Evolutionary conservation across 2,329 filamentous ascomycete species (phyloP).

Genomic region (Xylariaceae sp.): DNA sequence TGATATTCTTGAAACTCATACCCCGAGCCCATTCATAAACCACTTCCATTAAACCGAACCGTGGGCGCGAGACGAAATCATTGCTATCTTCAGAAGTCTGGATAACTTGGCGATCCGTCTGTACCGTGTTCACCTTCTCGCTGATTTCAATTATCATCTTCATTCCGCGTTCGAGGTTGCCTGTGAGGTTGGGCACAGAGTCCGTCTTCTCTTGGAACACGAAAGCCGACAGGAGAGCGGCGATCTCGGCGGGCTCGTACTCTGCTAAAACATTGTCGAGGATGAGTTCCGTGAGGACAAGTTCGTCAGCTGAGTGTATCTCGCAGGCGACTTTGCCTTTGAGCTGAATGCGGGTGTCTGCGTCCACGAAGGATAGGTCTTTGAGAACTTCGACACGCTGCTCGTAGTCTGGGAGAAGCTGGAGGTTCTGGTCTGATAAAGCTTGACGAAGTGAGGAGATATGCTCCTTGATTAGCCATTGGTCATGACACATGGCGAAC

Average conservation of each 20-base stretch:
- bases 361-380: slow-evolving; percentile 88
- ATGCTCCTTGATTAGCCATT: slow-evolving; percentile 94
- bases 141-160: slow-evolving; percentile 85
- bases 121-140: slow-evolving; percentile 86
- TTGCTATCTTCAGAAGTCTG: slow-evolving; percentile 85
- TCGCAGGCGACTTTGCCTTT: slow-evolving; percentile 99
- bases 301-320: slow-evolving; percentile 93
- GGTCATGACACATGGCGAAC: slow-evolving; percentile 94
- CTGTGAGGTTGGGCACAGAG: slow-evolving; percentile 72
- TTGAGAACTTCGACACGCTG: slow-evolving; percentile 89
- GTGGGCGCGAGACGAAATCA: slow-evolving; percentile 80
- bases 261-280: slow-evolving; percentile 94
- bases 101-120: slow-evolving; percentile 89
- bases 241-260: slow-evolving; percentile 94
- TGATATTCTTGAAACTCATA: slow-evolving; percentile 98
- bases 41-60: slow-evolving; percentile 93
- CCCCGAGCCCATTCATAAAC: slow-evolving; percentile 98
- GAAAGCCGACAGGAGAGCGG: slow-evolving; percentile 86
- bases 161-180: slow-evolving; percentile 75
- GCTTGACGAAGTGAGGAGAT: slow-evolving; percentile 82
- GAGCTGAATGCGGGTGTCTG: slow-evolving; percentile 79
- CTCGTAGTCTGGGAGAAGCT: slow-evolving; percentile 93
- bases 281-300: slow-evolving; percentile 92
- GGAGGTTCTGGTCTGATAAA: slow-evolving; percentile 94
- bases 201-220: slow-evolving; percentile 98